Evolutionary conservation across 768 basidiomycete species (phyloP), one percentile per base, ranked within the genome.

Genomic region (Favolaschia claudopus): DNA sequence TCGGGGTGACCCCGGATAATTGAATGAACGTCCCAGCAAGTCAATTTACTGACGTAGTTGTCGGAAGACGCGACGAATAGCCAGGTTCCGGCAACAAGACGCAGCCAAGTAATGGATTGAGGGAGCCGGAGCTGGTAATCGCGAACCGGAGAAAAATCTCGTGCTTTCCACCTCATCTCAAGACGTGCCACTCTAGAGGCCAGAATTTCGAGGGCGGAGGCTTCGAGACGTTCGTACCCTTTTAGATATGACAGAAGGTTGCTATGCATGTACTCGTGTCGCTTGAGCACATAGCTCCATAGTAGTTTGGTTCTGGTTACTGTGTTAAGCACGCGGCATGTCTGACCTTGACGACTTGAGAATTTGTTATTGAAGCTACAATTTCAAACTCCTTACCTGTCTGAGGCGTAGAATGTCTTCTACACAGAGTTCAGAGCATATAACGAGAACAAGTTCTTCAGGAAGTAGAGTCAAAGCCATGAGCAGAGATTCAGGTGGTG

Each of bases 51-150:
- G 47, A 5, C 44, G 10, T 22, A 4, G 6, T 28, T 38, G 45
- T 64, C 59, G 2, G 63, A 64, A 7, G 58, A 60, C 2, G 63
- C 59, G 9, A 60, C 59, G 19, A 60, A 60, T 4, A 60, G 52
- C 52, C 53, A 60, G n/a, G 5, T 27, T 27, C 52, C 59, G 28
- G 20, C 33, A 7, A 64, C 54, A 9, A 64, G 28, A 48, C 55
- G 63, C 13, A 64, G 47, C 63, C 63, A 64, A 14, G 54, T 61
- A 9, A 64, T 52, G n/a, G 59, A 57, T 22, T 46, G 59, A 22
- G 62, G 56, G 3, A 63, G 57, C 27, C 19, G 1, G 13, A 52
- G 29, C 2, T 29, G 28, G 31, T 33, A 46, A 10, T 15, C 17
- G 1, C 28, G 17, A 8, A 36, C 22, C 15, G 55, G 47, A 6